Evolutionary conservation across 495 filamentous ascomycete species (phyloP).

Genomic region (Talaromyces proteolyticus): DNA sequence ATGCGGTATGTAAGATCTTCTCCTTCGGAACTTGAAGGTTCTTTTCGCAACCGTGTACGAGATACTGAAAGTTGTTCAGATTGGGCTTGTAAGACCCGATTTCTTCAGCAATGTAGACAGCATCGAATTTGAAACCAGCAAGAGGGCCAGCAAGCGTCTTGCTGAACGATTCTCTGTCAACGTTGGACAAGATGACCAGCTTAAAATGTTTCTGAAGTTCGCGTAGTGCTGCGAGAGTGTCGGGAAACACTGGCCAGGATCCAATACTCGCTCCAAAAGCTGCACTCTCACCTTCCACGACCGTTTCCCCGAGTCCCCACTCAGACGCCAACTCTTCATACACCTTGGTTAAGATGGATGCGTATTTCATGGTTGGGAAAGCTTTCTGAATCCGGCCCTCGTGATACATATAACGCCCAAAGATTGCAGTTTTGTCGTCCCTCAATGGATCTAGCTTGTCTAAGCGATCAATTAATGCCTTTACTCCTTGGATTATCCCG

Average conservation of each 20-base stretch:
- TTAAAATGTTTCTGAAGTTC: conserved; percentile 56
- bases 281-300: conserved; percentile 11
- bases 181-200: conserved; percentile 67
- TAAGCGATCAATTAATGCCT: conserved; percentile 14
- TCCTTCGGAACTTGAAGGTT: conserved; percentile 38
- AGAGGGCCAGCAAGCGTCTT: conserved; percentile 45
- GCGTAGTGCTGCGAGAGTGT: conserved; percentile 53
- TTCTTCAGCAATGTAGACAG: conserved; percentile 68
- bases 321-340: conserved; percentile 13
- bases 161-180: conserved; percentile 57
- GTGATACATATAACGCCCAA: not conserved
- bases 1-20: conserved; percentile 13
- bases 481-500: conserved; percentile 29
- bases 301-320: conserved; percentile 16
- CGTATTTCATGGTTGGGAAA: conserved; percentile 1
- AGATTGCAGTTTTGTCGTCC: not conserved
- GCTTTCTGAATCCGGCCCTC: not conserved
- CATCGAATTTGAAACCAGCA: conserved; percentile 51
- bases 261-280: conserved; percentile 50
- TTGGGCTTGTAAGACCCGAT: conserved; percentile 73
- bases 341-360: conserved; percentile 2
- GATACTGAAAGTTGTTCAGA: conserved; percentile 57
- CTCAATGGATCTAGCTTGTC: conserved; percentile 30
- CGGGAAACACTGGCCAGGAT: conserved; percentile 57
- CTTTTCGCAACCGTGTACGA: conserved; percentile 18